phyloP scores from a whole-genome alignment of 805 yeast species.

The Tetrapisispora pingtungensis region DNA sequence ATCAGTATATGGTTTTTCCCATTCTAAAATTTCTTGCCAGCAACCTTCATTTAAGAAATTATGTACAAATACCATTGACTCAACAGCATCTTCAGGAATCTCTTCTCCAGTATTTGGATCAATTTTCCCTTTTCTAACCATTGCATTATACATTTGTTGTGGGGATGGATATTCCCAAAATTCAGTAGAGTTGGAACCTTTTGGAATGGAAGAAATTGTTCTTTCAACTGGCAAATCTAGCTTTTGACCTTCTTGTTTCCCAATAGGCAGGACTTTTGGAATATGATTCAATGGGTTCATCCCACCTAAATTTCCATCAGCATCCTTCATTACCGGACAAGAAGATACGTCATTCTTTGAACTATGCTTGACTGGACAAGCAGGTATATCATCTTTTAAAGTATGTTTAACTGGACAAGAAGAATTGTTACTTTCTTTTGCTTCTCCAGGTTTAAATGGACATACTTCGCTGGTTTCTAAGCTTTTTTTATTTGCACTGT shows the following conservation, averaged over 20 bases:
- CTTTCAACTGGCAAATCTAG: conserved; percentile 73
- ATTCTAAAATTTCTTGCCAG: conserved; percentile 84
- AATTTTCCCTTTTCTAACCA: conserved; percentile 82
- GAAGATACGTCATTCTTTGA: conserved; percentile 1
- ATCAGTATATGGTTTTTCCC: conserved; percentile 73
- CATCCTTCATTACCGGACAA: conserved; percentile 26
- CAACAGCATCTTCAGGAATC: conserved; percentile 91
- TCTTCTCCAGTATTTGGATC: conserved; percentile 44
- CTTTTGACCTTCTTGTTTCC: conserved; percentile 70
- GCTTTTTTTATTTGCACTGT: neutral
- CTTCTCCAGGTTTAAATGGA: neutral
- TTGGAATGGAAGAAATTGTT: conserved; percentile 76
- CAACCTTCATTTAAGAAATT: conserved; percentile 95
- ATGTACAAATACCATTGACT: conserved; percentile 93
- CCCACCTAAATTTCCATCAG: conserved; percentile 17
- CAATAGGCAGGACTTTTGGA: conserved; percentile 57
- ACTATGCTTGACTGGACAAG: conserved; percentile 34
- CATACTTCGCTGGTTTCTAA: neutral
- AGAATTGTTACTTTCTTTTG: neutral
- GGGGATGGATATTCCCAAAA: conserved; percentile 99
- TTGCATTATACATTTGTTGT: conserved; percentile 97
- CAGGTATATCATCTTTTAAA: conserved; percentile 31
- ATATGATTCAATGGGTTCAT: conserved; percentile 82
- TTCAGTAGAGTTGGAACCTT: conserved; percentile 60
- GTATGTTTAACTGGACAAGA: conserved; percentile 5